Evolutionary conservation across 371 early-diverging fungal genomes (phyloP).

Genomic region (Dichotomocladium elegans): DNA sequence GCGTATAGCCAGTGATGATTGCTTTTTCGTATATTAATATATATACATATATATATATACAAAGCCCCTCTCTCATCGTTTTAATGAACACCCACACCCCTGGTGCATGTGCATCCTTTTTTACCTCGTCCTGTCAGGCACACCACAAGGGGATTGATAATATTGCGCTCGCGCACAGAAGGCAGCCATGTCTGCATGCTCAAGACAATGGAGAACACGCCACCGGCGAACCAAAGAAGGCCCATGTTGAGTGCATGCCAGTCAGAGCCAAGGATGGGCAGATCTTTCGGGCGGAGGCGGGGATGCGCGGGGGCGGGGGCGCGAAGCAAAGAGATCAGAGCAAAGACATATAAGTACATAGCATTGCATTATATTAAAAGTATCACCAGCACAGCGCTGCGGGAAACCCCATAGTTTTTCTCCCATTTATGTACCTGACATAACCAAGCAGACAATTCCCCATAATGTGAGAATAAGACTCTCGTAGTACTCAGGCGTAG

Average conservation of each 20-base stretch:
- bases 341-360: too few species aligned
- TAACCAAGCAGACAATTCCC: conserved; percentile 20
- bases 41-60: too few species aligned
- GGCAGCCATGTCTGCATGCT: conserved; percentile 25
- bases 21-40: too few species aligned
- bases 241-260: conserved; percentile 22
- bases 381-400: neutral
- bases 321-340: too few species aligned
- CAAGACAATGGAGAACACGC: conserved; percentile 16
- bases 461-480: conserved; percentile 32
- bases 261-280: conserved; percentile 15
- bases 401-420: too few species aligned
- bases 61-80: neutral
- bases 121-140: conserved; percentile 22
- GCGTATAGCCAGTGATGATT: conserved; percentile 11
- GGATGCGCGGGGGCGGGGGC: too few species aligned
- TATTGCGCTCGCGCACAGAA: conserved; percentile 19
- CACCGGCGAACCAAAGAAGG: conserved; percentile 25
- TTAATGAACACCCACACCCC: neutral
- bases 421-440: conserved; percentile 8
- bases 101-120: too few species aligned
- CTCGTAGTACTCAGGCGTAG: conserved; percentile 45
- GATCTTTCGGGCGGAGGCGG: too few species aligned
- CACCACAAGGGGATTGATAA: conserved; percentile 19
- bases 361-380: too few species aligned